Conservation (phyloP, 495 filamentous ascomycete genomes). For the Bacidia gigantensis region DNA sequence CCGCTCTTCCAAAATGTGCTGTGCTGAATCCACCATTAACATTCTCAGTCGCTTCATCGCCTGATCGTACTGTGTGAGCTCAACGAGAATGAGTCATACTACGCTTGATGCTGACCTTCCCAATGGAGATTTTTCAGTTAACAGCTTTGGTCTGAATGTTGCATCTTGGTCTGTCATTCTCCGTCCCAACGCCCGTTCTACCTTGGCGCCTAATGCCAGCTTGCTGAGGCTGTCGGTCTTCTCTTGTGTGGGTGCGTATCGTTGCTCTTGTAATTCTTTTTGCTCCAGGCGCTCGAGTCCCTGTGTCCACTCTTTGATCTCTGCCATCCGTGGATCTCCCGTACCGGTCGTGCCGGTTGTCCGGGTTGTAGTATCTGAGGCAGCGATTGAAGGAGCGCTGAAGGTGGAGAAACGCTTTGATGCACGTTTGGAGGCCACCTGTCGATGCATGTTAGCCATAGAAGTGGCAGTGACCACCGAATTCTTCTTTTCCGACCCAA, state of each 20-base stretch:
- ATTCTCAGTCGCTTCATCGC: neutral
- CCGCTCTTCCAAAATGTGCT: neutral
- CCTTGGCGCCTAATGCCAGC: slow-evolving; percentile 81
- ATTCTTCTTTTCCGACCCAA: too few relatives aligned
- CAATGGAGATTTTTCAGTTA: slow-evolving; percentile 34
- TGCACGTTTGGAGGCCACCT: slow-evolving; percentile 42
- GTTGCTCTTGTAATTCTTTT: slow-evolving; percentile 69
- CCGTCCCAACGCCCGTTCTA: slow-evolving; percentile 80
- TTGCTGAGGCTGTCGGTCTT: slow-evolving; percentile 81
- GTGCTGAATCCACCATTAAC: too few relatives aligned
- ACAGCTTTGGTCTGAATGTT: slow-evolving; percentile 48
- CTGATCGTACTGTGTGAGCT: neutral
- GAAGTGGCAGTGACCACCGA: neutral
- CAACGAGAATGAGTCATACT: neutral
- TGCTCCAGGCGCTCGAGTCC: slow-evolving; percentile 84
- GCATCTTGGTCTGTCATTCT: slow-evolving; percentile 90
- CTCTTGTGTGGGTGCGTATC: slow-evolving; percentile 66
- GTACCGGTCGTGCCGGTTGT: slow-evolving; percentile 46
- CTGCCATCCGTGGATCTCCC: slow-evolving; percentile 44
- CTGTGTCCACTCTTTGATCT: slow-evolving; percentile 70
- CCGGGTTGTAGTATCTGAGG: slow-evolving; percentile 41
- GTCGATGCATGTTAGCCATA: neutral
- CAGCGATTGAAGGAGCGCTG: slow-evolving; percentile 59
- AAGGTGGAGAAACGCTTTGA: slow-evolving; percentile 74
- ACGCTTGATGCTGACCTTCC: slow-evolving; percentile 20